Percentiles rank a stretch among this genome's conserved stretches.
These are phyloP conservation scores for Thraustotheca clavata DNA, from an alignment of 352 stramenopile genomes.

Conservation along the genomic window DNA sequence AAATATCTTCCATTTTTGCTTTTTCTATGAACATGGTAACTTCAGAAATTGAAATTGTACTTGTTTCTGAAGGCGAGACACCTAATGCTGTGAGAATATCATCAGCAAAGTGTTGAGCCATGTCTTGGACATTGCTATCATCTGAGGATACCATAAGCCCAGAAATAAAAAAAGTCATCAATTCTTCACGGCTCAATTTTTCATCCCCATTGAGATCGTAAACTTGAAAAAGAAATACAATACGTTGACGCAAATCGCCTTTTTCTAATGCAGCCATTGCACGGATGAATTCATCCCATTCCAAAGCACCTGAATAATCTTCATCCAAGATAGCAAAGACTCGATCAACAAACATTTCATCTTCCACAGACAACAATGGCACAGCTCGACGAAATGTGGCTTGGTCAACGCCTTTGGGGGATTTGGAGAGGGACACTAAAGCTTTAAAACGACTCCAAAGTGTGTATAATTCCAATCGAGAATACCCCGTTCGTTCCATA, in stretches of 20 bases:
- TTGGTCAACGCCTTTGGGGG: conserved; percentile 41
- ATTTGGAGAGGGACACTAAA: conserved; percentile 44
- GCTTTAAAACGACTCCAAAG: conserved; percentile 69
- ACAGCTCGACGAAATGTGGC: conserved; percentile 54
- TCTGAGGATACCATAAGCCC: conserved; percentile 38
- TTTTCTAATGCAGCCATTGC: conserved; percentile 60
- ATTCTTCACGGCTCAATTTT: conserved; percentile 46
- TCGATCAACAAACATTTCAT: conserved; percentile 65
- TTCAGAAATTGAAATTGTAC: conserved; percentile 39
- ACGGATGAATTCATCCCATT: conserved; percentile 67
- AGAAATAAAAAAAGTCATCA: conserved; percentile 52
- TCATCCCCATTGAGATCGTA: conserved; percentile 65
- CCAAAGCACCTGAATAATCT: conserved; percentile 47
- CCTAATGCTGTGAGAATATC: conserved; percentile 52
- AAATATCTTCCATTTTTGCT: conserved; percentile 44
- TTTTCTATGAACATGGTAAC: conserved; percentile 39
- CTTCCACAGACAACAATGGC: conserved; percentile 50
- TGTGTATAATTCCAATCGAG: conserved; percentile 47
- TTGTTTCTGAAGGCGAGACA: conserved; percentile 21
- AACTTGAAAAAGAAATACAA: conserved; percentile 61
- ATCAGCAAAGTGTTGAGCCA: conserved; percentile 47
- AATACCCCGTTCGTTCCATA: conserved; percentile 43
- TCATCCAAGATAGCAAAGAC: conserved; percentile 58
- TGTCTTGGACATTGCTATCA: conserved; percentile 37
- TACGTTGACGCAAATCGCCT: conserved; percentile 36